Base-by-base conservation (phyloP, 176 grass and related monocot species). In the Tillandsia fasciculata region DNA sequence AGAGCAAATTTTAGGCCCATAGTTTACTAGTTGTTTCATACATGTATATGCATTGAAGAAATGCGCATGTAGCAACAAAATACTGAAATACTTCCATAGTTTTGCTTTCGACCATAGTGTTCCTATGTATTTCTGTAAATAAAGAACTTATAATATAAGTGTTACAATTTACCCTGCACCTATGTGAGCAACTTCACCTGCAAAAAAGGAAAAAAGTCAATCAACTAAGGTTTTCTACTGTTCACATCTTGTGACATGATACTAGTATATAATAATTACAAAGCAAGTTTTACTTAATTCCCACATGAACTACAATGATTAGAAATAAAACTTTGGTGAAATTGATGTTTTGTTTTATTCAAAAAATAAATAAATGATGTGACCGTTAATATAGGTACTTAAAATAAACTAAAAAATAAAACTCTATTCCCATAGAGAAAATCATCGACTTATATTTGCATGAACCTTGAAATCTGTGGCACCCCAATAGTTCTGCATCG, bases 111-210 rank as follows among this genome's bases (percentile, higher is more conserved):
- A 17, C 28, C 63, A 79, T 22, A 9, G 9, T 52, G 23, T 17
- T 28, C 53, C 24, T 12, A 15, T 14, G 27, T 6, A 67, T 42
- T 67, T 3, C 13, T 3, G 14, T 48, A 17, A 47, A 42, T 26
- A 14, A 67, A 67, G 48, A 26, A 20, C 15, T 15, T 15, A 26
- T 54, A 28, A 24, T 52, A 48, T 5, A 67, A 18, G 52, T 77
- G 56, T 59, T 49, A 51, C 26, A 72, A 66, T 78, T 96, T 96
- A 96, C 92, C 92, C 92, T 5, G 88, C 92, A 64, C 92, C 92
- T 10, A 96, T 49, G 63, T 71, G 83, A 79, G 93, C 89, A 70
- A 97, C 49, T 90, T 97, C 93, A 85, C 93, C 93, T 92, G 84
- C 84, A 87, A 9, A 72, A 71, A 29, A 10, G 27, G 56, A 72